Percentiles rank a stretch among this genome's conserved stretches.
phyloP scores from a whole-genome alignment of 306 rosid species.

The Corylus heterophylla region DNA sequence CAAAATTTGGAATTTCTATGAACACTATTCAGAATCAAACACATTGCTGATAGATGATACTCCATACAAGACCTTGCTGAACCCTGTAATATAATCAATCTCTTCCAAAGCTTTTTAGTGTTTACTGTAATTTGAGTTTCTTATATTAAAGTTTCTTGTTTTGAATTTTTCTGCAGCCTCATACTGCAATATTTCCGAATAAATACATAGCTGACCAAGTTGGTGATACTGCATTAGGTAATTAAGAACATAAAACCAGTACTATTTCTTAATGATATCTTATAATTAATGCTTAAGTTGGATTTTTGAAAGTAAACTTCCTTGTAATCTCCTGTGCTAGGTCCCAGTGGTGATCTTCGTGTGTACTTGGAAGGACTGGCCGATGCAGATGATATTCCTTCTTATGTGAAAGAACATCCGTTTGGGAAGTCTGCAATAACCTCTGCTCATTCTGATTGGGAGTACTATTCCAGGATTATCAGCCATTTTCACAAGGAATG shows the following conservation, averaged over 20 bases:
- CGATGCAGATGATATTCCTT: slow-evolving; percentile 34
- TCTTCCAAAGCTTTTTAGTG: background rate
- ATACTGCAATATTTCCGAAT: slow-evolving; percentile 20
- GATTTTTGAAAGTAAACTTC: background rate
- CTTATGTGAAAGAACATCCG: slow-evolving; percentile 22
- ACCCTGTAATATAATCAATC: slow-evolving; percentile 19
- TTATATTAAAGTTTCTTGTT: too few species aligned
- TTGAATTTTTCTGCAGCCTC: slow-evolving; percentile 15
- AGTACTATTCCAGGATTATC: slow-evolving; percentile 26
- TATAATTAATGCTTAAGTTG: too few species aligned
- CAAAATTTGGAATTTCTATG: slow-evolving; percentile 16
- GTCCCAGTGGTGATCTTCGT: slow-evolving; percentile 30
- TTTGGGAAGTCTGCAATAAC: slow-evolving; percentile 36
- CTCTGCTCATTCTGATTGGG: slow-evolving; percentile 30
- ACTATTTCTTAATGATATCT: too few species aligned
- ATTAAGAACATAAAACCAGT: background rate
- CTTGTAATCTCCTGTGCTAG: background rate
- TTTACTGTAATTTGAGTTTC: background rate
- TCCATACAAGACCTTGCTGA: slow-evolving; percentile 39
- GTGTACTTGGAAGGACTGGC: slow-evolving; percentile 30
- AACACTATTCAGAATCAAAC: slow-evolving; percentile 15
- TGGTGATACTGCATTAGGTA: slow-evolving; percentile 20
- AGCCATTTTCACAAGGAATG: background rate
- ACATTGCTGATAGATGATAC: slow-evolving; percentile 31
- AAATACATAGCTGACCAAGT: slow-evolving; percentile 22